Base-by-base conservation (phyloP, 495 filamentous ascomycete species). In the Lasiosphaeria ovina region DNA sequence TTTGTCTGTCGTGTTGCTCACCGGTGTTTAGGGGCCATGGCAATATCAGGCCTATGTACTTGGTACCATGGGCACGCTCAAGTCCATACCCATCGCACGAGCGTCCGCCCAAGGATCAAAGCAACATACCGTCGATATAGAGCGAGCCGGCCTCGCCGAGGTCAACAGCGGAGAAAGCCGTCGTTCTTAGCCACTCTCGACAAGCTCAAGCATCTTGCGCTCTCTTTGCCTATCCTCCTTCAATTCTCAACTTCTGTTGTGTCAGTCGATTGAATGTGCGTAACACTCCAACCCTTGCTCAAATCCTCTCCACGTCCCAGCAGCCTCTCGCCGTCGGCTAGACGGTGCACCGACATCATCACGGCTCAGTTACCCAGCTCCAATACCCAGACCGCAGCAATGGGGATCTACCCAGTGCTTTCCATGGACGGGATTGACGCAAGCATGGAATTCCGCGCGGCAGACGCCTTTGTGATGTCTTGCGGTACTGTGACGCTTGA, bases 401-500 rank as follows among this genome's bases (percentile, higher is more conserved):
- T 59, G 44, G 40, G 48, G 0, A 16, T 57, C 36, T 53, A 58
- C 31, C 10, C 10, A 12, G 36, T 32, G 31, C 36, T 48, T 35
- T 63, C 58, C 54, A 51, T 71, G 31, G 64, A 71, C 7, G 61
- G 55, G 9, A 63, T 72, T 54, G 66, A 73, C 62, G 47, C 47
- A 10, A 67, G 54, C 58, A 73, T 73, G 71, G 45, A n/a, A 1
- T 73, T 72, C 42, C 57, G 40, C 14, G 73, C 72, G 16, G 76
- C 77, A 32, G 64, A 73, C 48, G 70, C 71, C 24, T 66, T 78
- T 33, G 64, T 73, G 45, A 74, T 79, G 49, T 78, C 75, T 36
- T 78, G 76, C 62, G 77, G 77, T 59, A 77, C 76, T 10, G 76
- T 80, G 49, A 76, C 76, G 35, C 47, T 80, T 51, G 72, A 78